Evolutionary conservation across 441 rosid species (phyloP), one percentile per base, ranked within the genome.

Genomic region (Pelargonium citronellum): DNA sequence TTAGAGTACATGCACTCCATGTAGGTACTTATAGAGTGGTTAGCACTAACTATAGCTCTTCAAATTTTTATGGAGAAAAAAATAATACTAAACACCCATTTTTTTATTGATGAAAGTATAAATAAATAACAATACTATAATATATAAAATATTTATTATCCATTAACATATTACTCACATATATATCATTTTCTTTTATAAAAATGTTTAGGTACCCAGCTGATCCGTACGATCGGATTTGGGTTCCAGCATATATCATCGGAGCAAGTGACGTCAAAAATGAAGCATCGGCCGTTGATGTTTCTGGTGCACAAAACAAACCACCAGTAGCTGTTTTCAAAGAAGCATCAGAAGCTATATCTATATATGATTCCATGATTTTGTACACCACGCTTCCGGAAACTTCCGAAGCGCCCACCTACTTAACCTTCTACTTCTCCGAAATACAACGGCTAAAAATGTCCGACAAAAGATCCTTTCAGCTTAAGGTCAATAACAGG

Each of bases 211-310:
- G 81, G 75, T 77, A 9, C 66, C 71, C 74, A 7, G 68, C 67
- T 55, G 87, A 88, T 76, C 9, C 0, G 27, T 73, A 83, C 9
- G 83, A 82, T 66, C 79, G 88, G 67, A 71, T 87, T 1, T 88
- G 91, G 89, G 24, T 13, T 60, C 74, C 84, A 1, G 11, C 22
- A 1, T 30, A 37, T 4, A 67, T 58, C 34, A 41, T 41, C 17
- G 71, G 69, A 16, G 11, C 70, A 9, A 55, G 15, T 3, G 55
- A n/a, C 69, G 27, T 79, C 6, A 16, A 76, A 2, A 79, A 71
- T 2, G 22, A 39, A 24, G 88, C 84, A 12, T 9, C 7, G 6
- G 0, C 39, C 2, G 73, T 78, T 0, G 74, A 73, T 19, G 69
- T 64, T 2, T 43, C 60, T 16, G 60, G 60, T 7, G 60, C 60